These are phyloP conservation scores for Aspergillus fumigatiaffinis DNA, from an alignment of 2,329 filamentous ascomycete species.

Conservation along the genomic window DNA sequence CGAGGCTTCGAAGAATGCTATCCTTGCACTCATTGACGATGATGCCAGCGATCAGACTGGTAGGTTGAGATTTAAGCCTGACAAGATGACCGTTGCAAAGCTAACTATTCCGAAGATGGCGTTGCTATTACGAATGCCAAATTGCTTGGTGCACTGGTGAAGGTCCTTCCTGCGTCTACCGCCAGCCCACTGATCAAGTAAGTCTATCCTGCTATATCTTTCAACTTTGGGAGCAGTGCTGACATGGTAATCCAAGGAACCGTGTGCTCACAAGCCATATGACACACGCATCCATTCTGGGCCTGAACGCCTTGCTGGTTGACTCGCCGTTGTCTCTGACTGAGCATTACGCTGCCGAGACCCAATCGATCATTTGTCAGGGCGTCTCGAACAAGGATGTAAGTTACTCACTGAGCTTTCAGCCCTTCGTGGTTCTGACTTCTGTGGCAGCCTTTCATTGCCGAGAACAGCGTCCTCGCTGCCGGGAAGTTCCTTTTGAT, in stretches of 20 bases:
- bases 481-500: conserved; percentile 84
- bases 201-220: conserved; percentile 8
- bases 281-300: conserved; percentile 74
- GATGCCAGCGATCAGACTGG: conserved; percentile 72
- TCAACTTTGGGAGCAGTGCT: conserved; percentile 6
- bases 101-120: conserved; percentile 41
- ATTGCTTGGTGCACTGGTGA: conserved; percentile 82
- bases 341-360: conserved; percentile 66
- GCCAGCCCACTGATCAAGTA: conserved; percentile 59
- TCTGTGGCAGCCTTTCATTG: conserved; percentile 64
- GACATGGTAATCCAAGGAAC: conserved; percentile 54
- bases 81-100: not conserved
- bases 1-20: conserved; percentile 79
- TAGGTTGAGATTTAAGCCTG: conserved; percentile 22
- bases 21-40: conserved; percentile 82
- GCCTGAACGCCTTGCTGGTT: conserved; percentile 81
- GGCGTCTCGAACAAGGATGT: conserved; percentile 75
- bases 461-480: conserved; percentile 83
- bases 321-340: conserved; percentile 72
- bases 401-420: conserved; percentile 38
- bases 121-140: conserved; percentile 90
- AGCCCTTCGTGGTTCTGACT: conserved; percentile 12
- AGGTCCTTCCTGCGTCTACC: conserved; percentile 72
- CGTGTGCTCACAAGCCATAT: conserved; percentile 75
- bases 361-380: conserved; percentile 71